These are phyloP conservation scores for Aspergillus heteromorphus DNA, from an alignment of 495 filamentous ascomycete species.

Conservation along the genomic window DNA sequence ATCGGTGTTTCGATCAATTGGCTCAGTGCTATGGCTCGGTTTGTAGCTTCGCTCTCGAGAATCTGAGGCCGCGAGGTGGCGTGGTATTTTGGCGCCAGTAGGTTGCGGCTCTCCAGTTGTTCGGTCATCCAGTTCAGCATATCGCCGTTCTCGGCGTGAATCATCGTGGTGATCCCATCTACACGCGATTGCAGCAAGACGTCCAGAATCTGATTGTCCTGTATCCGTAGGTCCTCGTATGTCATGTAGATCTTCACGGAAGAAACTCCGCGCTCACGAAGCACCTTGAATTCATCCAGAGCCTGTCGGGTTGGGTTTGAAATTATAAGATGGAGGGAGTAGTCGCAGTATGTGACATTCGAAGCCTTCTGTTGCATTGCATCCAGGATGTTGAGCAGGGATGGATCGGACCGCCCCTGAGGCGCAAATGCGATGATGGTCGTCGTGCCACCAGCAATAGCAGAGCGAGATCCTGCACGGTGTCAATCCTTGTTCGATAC, in stretches of 20 bases:
- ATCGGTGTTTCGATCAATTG: constrained; percentile 51
- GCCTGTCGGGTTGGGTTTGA: constrained; percentile 42
- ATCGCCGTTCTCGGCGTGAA: constrained; percentile 58
- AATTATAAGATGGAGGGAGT: constrained; percentile 54
- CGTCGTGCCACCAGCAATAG: constrained; percentile 53
- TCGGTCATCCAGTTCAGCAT: constrained; percentile 47
- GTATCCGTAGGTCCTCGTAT: constrained; percentile 49
- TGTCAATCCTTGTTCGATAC: background rate
- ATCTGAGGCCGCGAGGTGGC: constrained; percentile 48
- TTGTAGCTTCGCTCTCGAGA: constrained; percentile 52
- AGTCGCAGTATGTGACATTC: constrained; percentile 51
- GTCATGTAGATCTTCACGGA: constrained; percentile 63
- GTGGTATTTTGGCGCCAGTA: constrained; percentile 52
- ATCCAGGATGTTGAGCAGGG: constrained; percentile 2
- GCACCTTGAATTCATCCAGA: constrained; percentile 38
- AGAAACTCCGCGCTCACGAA: constrained; percentile 40
- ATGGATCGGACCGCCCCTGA: background rate
- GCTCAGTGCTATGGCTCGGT: constrained; percentile 51
- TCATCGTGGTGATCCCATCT: constrained; percentile 50
- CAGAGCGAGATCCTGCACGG: constrained; percentile 31
- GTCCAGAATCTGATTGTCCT: constrained; percentile 52
- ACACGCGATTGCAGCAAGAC: constrained; percentile 45
- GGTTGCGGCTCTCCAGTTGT: constrained; percentile 35
- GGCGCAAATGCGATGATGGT: constrained; percentile 52
- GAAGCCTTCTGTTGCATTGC: constrained; percentile 16